A percentile compares a stretch with the other conserved stretches of the same genome.
Conservation (phyloP, 768 basidiomycete species). For the Tricholoma saponaceum region DNA sequence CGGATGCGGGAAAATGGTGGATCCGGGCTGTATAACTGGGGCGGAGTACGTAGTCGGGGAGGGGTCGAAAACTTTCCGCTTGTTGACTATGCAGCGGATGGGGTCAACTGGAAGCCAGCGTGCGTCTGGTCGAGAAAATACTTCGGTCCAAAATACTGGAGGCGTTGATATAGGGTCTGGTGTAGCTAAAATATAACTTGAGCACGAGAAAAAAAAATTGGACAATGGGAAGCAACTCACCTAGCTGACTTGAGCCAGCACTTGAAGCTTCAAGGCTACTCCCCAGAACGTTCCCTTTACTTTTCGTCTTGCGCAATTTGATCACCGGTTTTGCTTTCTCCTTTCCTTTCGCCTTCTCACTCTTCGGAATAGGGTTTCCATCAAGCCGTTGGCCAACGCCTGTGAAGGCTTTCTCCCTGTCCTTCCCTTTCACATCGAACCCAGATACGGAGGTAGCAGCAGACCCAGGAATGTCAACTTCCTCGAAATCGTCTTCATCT, state of each 20-base stretch:
- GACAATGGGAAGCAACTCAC: constrained; percentile 13
- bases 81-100: constrained; percentile 74
- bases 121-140: constrained; percentile 87
- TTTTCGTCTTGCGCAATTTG: constrained; percentile 53
- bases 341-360: constrained; percentile 53
- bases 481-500: constrained; percentile 35
- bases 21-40: constrained; percentile 8
- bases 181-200: constrained; percentile 18
- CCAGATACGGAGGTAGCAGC: constrained; percentile 21
- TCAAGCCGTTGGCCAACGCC: constrained; percentile 41
- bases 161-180: constrained; percentile 61
- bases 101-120: constrained; percentile 95
- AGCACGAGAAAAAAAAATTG: background rate
- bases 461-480: constrained; percentile 19
- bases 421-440: constrained; percentile 29
- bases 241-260: constrained; percentile 13
- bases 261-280: constrained; percentile 18
- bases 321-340: constrained; percentile 52
- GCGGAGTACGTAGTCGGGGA: constrained; percentile 25
- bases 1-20: constrained; percentile 17
- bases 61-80: constrained; percentile 78
- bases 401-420: constrained; percentile 24
- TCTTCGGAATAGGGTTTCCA: constrained; percentile 31
- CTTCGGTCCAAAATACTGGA: constrained; percentile 96
- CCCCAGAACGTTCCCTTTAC: constrained; percentile 43